phyloP scores from a whole-genome alignment of 495 filamentous ascomycete genomes.

The Penicillium bovifimosum region DNA sequence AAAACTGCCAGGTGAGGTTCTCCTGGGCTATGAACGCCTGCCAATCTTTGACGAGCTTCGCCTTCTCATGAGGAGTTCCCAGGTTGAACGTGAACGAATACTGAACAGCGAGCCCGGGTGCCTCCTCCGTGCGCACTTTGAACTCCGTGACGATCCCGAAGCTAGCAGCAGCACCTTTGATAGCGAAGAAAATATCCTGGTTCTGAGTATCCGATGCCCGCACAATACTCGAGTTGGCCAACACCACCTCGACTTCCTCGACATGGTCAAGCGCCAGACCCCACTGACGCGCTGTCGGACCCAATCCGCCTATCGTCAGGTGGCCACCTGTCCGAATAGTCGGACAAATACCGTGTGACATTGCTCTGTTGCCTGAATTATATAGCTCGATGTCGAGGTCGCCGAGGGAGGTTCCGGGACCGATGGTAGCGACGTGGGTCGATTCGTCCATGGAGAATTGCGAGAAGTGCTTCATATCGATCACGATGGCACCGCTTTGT shows the following conservation, averaged over 20 bases:
- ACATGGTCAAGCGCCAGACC: constrained; percentile 59
- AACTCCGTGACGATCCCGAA: constrained; percentile 47
- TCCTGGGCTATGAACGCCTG: constrained; percentile 34
- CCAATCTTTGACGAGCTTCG: constrained; percentile 36
- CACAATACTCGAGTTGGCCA: constrained; percentile 49
- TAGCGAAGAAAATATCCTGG: constrained; percentile 48
- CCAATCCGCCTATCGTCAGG: constrained; percentile 65
- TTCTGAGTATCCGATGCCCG: constrained; percentile 32
- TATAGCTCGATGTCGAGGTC: constrained; percentile 54
- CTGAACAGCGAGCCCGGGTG: constrained; percentile 30
- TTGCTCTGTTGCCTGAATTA: constrained; percentile 54
- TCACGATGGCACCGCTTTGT: constrained; percentile 34
- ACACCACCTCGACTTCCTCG: constrained; percentile 50
- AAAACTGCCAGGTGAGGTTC: constrained; percentile 48
- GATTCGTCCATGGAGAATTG: constrained; percentile 46
- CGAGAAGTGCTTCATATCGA: constrained; percentile 45
- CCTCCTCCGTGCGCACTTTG: constrained; percentile 36
- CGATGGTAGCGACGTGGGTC: constrained; percentile 57
- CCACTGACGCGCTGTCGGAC: constrained; percentile 56
- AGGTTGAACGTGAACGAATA: constrained; percentile 37
- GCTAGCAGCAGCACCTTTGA: constrained; percentile 42
- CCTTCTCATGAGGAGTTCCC: constrained; percentile 21
- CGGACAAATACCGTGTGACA: constrained; percentile 63
- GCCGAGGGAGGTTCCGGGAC: constrained; percentile 57
- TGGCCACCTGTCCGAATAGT: constrained; percentile 67